phyloP scores from a whole-genome alignment of 2,329 filamentous ascomycete genomes.

The Aureobasidium uvarum region DNA sequence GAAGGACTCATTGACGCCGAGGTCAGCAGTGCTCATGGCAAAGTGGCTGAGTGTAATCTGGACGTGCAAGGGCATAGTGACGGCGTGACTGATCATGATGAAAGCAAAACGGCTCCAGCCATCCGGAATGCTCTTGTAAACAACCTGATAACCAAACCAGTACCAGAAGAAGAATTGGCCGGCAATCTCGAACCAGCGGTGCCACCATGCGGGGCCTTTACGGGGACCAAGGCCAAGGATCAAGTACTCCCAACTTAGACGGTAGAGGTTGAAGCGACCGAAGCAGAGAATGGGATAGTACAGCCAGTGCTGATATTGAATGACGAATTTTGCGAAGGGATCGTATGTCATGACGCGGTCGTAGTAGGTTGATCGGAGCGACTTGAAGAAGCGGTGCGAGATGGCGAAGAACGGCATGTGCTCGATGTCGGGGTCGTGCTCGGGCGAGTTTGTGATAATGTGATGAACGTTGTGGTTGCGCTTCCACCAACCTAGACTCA shows the following conservation, averaged over 20 bases:
- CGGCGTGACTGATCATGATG: slow-evolving; percentile 74
- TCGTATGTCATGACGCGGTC: slow-evolving; percentile 65
- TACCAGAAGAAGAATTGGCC: slow-evolving; percentile 66
- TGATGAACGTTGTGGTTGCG: slow-evolving; percentile 45
- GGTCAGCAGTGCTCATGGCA: slow-evolving; percentile 81
- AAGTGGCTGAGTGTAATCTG: slow-evolving; percentile 93
- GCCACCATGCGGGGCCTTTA: slow-evolving; percentile 65
- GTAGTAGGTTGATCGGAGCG: slow-evolving; percentile 64
- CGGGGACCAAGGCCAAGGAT: slow-evolving; percentile 55
- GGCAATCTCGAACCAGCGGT: slow-evolving; percentile 63
- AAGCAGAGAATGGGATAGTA: slow-evolving; percentile 66
- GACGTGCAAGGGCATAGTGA: slow-evolving; percentile 77
- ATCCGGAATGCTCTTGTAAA: slow-evolving; percentile 60
- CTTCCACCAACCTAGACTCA: slow-evolving; percentile 82
- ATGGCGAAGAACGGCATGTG: slow-evolving; percentile 69
- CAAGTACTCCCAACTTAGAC: slow-evolving; percentile 65
- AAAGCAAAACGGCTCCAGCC: slow-evolving; percentile 59
- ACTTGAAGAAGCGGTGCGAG: slow-evolving; percentile 63
- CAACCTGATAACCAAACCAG: slow-evolving; percentile 64
- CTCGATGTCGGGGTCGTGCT: slow-evolving; percentile 91
- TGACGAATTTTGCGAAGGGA: slow-evolving; percentile 56
- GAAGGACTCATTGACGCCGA: slow-evolving; percentile 82
- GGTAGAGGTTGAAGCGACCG: slow-evolving; percentile 70
- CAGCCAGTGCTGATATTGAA: slow-evolving; percentile 62
- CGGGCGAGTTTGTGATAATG: slow-evolving; percentile 77